Percentiles rank a stretch among this genome's conserved stretches.
Conservation (phyloP, 129 eudicot species). For the Deinandra increscens region DNA sequence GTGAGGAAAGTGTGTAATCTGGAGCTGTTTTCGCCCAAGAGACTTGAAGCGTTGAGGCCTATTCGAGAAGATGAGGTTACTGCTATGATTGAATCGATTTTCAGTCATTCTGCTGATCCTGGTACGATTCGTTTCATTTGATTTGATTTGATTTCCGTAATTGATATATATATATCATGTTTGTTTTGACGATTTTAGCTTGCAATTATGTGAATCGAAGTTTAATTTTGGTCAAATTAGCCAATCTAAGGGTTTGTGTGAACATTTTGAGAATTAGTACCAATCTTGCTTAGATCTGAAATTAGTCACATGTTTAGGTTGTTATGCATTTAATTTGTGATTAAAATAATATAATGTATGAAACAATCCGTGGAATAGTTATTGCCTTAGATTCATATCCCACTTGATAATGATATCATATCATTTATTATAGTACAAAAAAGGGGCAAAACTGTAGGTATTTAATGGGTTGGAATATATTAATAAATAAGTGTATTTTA, state of each 20-base stretch:
- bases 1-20: constrained; percentile 79
- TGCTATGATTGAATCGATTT: constrained; percentile 81
- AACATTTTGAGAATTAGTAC: too few species aligned
- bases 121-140: constrained; percentile 35
- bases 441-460: too few species aligned
- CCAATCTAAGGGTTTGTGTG: too few species aligned
- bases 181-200: background rate
- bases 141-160: background rate
- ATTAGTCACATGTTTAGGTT: too few species aligned
- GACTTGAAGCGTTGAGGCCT: constrained; percentile 79
- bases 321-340: too few species aligned
- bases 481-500: too few species aligned
- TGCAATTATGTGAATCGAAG: too few species aligned
- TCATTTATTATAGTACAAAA: too few species aligned
- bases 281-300: too few species aligned
- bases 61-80: constrained; percentile 90
- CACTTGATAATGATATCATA: background rate
- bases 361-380: background rate
- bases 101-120: constrained; percentile 42
- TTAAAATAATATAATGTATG: background rate
- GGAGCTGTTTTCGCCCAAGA: constrained; percentile 75
- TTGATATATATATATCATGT: background rate
- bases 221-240: too few species aligned
- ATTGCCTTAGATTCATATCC: constrained; percentile 4
- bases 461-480: too few species aligned